Evolutionary conservation across 2,329 filamentous ascomycete genomes (phyloP), one percentile per base, ranked within the genome.

Genomic region (Trichoderma sp.): DNA sequence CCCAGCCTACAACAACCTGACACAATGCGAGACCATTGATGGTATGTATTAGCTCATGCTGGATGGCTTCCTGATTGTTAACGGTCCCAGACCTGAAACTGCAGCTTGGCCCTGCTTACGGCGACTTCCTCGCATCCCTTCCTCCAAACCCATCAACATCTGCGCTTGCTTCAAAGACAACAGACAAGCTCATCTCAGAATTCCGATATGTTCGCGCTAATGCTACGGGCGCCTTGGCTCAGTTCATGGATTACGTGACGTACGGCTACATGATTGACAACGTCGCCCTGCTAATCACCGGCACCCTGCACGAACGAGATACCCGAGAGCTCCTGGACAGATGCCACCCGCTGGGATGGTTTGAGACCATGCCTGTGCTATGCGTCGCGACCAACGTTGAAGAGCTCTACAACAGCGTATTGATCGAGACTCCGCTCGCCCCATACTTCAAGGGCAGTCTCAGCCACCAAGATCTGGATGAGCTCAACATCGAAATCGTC

Each of bases 211-310:
- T 99, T 56, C 93, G 96, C 74, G 94, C 94, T 71, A 97, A 99
- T 78, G 92, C 95, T 32, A 93, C 93, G 2, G 96, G 96, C 18
- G 93, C 94, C 1, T 89, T 97, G 46, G 91, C 94, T 71, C 94
- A 93, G 78, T 99, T 99, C 81, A 94, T 99, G 88, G 94, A 98
- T 81, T 99, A 97, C 81, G 85, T 99, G 71, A 99, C 96, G 1
- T 99, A 99, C 80, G 95, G 94, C 71, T 99, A 99, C 86, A 99
- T 99, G 96, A 99, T 99, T 81, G 96, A 99, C 83, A 99, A 99
- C 76, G 94, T 99, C 65, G 96, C 96, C 49, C 90, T 99, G 51
- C 89, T 99, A 76, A 99, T 99, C 81, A 99, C 96, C 26, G 96
- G 96, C 71, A 99, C 96, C 14, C 87, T 99, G 34, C 96, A 99